These are phyloP conservation scores for Russula dissimulans DNA, from an alignment of 768 basidiomycete genomes.

Conservation along the genomic window DNA sequence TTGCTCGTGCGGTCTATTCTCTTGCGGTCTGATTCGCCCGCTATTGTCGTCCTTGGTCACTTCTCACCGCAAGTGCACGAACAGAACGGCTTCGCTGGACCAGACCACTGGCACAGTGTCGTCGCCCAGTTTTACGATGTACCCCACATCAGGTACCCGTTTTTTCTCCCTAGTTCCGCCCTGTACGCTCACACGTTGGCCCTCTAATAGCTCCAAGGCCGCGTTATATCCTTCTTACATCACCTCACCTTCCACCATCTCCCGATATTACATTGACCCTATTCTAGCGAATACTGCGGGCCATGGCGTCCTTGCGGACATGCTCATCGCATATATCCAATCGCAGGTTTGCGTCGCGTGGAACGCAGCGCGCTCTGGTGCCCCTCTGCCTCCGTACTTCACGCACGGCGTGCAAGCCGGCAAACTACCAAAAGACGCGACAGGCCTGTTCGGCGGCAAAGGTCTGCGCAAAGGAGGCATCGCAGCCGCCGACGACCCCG, in stretches of 20 bases:
- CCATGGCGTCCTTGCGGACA: conserved; percentile 82
- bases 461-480: conserved; percentile 61
- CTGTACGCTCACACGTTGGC: background rate
- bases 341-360: conserved; percentile 82
- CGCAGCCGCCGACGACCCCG: conserved; percentile 12
- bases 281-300: conserved; percentile 73
- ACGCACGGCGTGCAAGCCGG: conserved; percentile 23
- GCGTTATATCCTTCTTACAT: conserved; percentile 79
- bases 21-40: conserved; percentile 82
- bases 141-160: conserved; percentile 65
- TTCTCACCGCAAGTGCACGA: conserved; percentile 82
- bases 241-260: conserved; percentile 50
- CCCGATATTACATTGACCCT: conserved; percentile 72
- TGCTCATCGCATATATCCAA: conserved; percentile 87
- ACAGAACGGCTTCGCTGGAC: conserved; percentile 75
- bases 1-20: conserved; percentile 88
- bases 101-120: conserved; percentile 80
- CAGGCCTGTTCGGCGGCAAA: conserved; percentile 76
- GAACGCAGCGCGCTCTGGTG: conserved; percentile 40
- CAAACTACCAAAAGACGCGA: conserved; percentile 36
- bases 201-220: conserved; percentile 54
- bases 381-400: conserved; percentile 16
- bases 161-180: background rate
- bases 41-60: conserved; percentile 90
- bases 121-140: conserved; percentile 98